phyloP scores from a whole-genome alignment of 805 yeast species.

The Metschnikowia similis region DNA sequence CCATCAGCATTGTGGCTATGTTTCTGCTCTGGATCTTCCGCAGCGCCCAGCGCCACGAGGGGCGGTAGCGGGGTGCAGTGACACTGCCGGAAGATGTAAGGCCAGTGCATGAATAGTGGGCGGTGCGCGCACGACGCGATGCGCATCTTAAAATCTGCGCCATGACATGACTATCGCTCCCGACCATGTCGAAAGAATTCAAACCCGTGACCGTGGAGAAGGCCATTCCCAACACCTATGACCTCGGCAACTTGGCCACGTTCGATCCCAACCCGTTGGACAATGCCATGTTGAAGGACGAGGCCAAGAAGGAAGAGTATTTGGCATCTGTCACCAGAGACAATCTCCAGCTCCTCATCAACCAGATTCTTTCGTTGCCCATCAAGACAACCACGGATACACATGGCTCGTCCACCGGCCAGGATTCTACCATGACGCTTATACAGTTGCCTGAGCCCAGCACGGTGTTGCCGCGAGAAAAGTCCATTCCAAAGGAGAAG shows the following conservation, averaged over 20 bases:
- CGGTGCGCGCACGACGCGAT: conserved; percentile 11
- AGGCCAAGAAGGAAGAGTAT: conserved; percentile 55
- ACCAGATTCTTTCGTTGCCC: conserved; percentile 88
- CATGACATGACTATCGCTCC: not conserved
- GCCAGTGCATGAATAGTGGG: no score
- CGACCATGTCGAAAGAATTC: conserved; percentile 22
- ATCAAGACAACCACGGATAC: conserved; percentile 81
- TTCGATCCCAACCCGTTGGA: conserved; percentile 89
- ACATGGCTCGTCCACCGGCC: conserved; percentile 52
- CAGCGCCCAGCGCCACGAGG: conserved; percentile 12
- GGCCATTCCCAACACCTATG: conserved; percentile 83
- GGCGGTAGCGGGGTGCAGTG: no score
- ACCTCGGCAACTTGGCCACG: conserved; percentile 85
- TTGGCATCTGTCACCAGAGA: conserved; percentile 74
- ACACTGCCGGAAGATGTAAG: no score
- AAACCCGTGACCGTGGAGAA: conserved; percentile 87
- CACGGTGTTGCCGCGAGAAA: conserved; percentile 87
- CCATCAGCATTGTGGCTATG: conserved; percentile 60
- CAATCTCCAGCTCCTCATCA: conserved; percentile 84
- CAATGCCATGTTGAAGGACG: conserved; percentile 50
- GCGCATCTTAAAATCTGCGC: conserved; percentile 13
- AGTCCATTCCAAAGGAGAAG: conserved; percentile 88
- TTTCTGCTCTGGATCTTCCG: conserved; percentile 65
- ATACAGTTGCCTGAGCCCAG: conserved; percentile 81
- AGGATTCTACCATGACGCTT: conserved; percentile 73